phyloP scores from a whole-genome alignment of 345 rosid genomes.

The Nasturtium officinale region DNA sequence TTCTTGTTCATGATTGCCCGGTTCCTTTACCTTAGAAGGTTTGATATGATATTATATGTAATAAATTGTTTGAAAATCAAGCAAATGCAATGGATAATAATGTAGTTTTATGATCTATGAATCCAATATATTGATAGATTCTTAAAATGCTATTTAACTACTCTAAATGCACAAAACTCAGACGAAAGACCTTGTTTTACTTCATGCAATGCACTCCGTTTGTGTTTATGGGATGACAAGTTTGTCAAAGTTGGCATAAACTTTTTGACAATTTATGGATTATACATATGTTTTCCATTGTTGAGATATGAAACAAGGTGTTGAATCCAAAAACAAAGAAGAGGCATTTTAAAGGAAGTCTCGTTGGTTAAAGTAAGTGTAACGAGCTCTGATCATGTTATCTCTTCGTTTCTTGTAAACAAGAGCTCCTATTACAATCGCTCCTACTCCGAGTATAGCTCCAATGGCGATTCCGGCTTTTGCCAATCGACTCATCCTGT shows the following conservation, averaged over 20 bases:
- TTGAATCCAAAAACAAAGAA: neutral
- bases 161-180: too few species aligned
- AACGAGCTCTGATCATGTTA: conserved; percentile 43
- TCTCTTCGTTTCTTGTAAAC: conserved; percentile 46
- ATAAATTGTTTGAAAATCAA: conserved; percentile 25
- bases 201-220: too few species aligned
- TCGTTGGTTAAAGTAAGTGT: conserved; percentile 38
- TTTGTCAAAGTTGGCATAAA: too few species aligned
- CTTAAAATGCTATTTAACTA: too few species aligned
- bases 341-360: conserved; percentile 27
- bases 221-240: too few species aligned
- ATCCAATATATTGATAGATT: conserved; percentile 8
- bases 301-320: neutral
- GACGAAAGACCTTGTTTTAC: too few species aligned
- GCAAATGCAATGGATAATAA: conserved; percentile 20
- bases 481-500: conserved; percentile 26
- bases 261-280: conserved; percentile 21
- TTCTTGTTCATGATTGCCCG: conserved; percentile 54
- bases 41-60: conserved; percentile 19
- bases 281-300: conserved; percentile 25
- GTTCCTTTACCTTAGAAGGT: conserved; percentile 8
- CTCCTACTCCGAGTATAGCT: conserved; percentile 27
- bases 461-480: conserved; percentile 41
- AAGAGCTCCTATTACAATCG: conserved; percentile 38
- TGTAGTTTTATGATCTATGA: conserved; percentile 1